Evolutionary conservation across 2,329 filamentous ascomycete genomes (phyloP).

Genomic region (Bipolaris gigantea): DNA sequence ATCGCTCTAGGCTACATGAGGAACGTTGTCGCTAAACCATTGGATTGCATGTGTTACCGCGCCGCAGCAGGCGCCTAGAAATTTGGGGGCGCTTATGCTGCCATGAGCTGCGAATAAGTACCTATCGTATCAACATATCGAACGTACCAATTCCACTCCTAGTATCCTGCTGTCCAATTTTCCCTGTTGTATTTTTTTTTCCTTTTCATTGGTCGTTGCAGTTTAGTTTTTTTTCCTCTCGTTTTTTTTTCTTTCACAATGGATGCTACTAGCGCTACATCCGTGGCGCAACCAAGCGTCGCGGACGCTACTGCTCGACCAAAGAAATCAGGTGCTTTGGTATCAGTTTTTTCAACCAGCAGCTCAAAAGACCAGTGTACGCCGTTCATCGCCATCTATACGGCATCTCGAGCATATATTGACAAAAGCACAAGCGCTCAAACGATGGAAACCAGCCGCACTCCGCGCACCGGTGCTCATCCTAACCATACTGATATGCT

Average conservation of each 20-base stretch:
- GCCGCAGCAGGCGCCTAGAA: conserved; percentile 10
- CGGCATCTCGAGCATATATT: background rate
- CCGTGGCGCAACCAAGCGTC: background rate
- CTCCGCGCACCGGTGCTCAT: conserved; percentile 20
- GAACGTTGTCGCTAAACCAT: conserved; percentile 11
- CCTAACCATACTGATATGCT: conserved; percentile 13
- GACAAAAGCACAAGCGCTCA: background rate
- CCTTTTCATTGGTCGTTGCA: background rate
- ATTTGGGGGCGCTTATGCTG: conserved; percentile 11
- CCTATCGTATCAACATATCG: conserved; percentile 6
- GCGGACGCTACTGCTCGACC: background rate
- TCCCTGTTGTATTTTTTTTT: background rate
- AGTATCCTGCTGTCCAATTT: background rate
- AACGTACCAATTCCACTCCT: background rate
- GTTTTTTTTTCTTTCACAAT: background rate
- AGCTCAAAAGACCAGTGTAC: background rate
- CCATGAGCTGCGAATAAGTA: conserved; percentile 4
- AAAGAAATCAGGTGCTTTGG: background rate
- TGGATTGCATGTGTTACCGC: background rate
- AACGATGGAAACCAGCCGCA: conserved; percentile 25
- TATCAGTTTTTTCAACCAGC: background rate
- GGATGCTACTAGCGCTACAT: background rate
- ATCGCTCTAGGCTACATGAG: conserved; percentile 2
- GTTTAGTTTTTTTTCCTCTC: background rate
- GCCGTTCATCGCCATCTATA: background rate